A percentile compares a stretch with the other conserved stretches of the same genome.
These are phyloP conservation scores for Prunus mongolica DNA, from an alignment of 306 rosid genomes.

Conservation along the genomic window DNA sequence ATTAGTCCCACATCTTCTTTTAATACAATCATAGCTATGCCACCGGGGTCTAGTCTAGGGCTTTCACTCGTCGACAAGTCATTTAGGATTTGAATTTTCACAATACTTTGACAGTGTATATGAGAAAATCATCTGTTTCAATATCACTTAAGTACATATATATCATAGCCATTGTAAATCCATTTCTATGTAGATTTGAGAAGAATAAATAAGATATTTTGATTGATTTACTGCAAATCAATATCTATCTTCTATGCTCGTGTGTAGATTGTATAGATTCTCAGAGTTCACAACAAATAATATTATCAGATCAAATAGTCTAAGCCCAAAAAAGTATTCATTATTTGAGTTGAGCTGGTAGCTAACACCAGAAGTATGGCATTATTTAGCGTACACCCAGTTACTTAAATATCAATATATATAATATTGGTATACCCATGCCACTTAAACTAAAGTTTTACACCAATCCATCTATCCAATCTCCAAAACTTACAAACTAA, in stretches of 20 bases:
- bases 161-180: background rate
- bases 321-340: background rate
- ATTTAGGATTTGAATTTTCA: no score
- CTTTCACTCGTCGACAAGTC: fast-evolving
- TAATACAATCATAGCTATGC: no score
- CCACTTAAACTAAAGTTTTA: constrained; percentile 47
- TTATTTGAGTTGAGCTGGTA: background rate
- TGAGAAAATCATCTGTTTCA: fast-evolving
- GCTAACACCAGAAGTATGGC: background rate
- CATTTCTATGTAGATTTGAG: background rate
- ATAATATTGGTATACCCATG: constrained; percentile 43
- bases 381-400: background rate
- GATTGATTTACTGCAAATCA: background rate
- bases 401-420: constrained; percentile 38
- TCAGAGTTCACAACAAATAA: background rate
- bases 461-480: constrained; percentile 60
- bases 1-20: no score
- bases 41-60: no score
- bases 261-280: background rate
- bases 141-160: no score
- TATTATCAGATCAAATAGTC: background rate
- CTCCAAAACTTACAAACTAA: constrained; percentile 72
- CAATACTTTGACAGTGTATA: fast-evolving
- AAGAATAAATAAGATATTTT: background rate
- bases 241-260: background rate